Evolutionary conservation across 768 basidiomycete genomes (phyloP).

Genomic region (Gautieria morchelliformis): DNA sequence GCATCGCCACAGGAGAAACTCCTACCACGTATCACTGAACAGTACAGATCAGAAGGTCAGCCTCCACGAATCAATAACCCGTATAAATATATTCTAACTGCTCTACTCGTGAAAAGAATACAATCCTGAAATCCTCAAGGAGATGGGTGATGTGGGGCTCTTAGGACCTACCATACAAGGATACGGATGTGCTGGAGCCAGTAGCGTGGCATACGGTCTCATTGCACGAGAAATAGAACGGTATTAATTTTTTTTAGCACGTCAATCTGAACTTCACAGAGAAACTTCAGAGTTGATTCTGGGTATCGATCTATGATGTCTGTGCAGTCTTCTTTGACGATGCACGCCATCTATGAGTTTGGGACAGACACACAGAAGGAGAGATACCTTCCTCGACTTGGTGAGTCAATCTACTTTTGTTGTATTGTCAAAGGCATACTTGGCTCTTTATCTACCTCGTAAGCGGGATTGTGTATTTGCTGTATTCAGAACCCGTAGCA

Average conservation of each 20-base stretch:
- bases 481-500: no score
- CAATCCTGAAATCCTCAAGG: conserved; percentile 62
- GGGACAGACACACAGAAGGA: conserved; percentile 87
- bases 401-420: conserved; percentile 25
- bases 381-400: conserved; percentile 78
- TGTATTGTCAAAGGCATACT: not conserved
- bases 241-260: conserved; percentile 28
- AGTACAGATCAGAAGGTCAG: conserved; percentile 80
- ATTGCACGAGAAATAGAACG: conserved; percentile 91
- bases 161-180: conserved; percentile 89
- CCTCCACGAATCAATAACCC: not conserved
- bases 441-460: not conserved
- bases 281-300: conserved; percentile 67
- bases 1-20: conserved; percentile 55
- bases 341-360: conserved; percentile 89
- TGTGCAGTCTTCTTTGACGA: conserved; percentile 92
- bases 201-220: conserved; percentile 87
- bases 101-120: conserved; percentile 44
- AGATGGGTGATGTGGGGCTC: conserved; percentile 89
- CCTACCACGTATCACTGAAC: conserved; percentile 79
- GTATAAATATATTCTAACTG: not conserved
- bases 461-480: no score
- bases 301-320: conserved; percentile 93
- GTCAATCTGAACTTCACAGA: not conserved
- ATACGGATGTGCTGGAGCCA: conserved; percentile 89